Conservation (phyloP, 768 basidiomycete genomes). For the Solioccasus polychromus region DNA sequence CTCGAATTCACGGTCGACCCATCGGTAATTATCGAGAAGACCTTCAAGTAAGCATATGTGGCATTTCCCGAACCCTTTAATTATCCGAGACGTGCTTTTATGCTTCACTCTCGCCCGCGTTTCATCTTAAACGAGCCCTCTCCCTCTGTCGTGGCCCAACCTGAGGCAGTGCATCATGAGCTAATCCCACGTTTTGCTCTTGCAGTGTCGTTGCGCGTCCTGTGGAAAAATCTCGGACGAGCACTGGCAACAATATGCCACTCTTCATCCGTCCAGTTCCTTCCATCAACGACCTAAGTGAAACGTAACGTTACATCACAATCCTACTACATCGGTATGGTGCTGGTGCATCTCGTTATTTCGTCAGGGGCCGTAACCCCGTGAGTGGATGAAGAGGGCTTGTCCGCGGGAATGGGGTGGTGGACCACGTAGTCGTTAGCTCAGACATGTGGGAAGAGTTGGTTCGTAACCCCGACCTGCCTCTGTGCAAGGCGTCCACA, state of each 20-base stretch:
- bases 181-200: conserved; percentile 15
- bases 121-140: conserved; percentile 17
- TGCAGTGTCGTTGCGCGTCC: conserved; percentile 53
- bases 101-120: conserved; percentile 15
- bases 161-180: conserved; percentile 6
- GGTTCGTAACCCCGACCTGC: conserved; percentile 1
- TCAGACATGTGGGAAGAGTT: conserved; percentile 24
- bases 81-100: conserved; percentile 16
- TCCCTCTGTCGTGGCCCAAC: conserved; percentile 9
- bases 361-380: conserved; percentile 15
- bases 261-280: conserved; percentile 42
- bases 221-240: conserved; percentile 52
- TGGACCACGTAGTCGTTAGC: conserved; percentile 18
- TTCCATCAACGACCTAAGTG: conserved; percentile 6
- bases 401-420: conserved; percentile 21
- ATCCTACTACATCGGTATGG: conserved; percentile 8
- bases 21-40: conserved; percentile 57
- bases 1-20: conserved; percentile 52
- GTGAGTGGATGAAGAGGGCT: conserved; percentile 3
- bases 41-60: conserved; percentile 49
- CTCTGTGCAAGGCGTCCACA: conserved; percentile 2
- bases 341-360: conserved; percentile 15
- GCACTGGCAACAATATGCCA: conserved; percentile 60
- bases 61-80: conserved; percentile 19
- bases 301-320: conserved; percentile 18